These are phyloP conservation scores for Paramecium bursaria DNA, from an alignment of 73 alveolate genomes.

Conservation along the genomic window DNA sequence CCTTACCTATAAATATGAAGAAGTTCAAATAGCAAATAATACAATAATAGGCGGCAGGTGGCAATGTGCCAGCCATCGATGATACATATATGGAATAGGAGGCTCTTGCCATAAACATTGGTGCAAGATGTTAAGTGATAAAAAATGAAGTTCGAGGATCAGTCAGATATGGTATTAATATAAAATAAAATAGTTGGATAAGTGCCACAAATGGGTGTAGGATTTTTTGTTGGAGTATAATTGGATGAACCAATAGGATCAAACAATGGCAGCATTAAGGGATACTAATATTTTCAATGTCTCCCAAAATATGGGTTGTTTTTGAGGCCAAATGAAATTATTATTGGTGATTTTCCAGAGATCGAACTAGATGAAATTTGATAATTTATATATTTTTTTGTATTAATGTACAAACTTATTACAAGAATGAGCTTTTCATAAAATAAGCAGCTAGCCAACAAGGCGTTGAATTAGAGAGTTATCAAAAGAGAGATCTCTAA, in stretches of 20 bases:
- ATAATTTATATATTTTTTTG: too few relatives aligned
- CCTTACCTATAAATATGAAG: constrained; percentile 77
- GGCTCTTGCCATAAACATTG: constrained; percentile 75
- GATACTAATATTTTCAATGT: constrained; percentile 79
- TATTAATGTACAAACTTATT: too few relatives aligned
- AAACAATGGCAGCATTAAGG: constrained; percentile 79
- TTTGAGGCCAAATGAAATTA: constrained; percentile 86
- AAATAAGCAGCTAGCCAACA: too few relatives aligned
- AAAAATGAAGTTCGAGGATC: constrained; percentile 83
- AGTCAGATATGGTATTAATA: constrained; percentile 76
- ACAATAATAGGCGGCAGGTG: constrained; percentile 76
- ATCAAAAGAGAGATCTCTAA: too few relatives aligned
- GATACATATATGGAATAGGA: constrained; percentile 82
- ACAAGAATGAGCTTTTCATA: too few relatives aligned
- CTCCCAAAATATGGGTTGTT: constrained; percentile 79
- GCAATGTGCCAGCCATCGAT: constrained; percentile 76
- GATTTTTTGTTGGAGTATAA: constrained; percentile 79
- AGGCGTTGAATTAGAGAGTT: too few relatives aligned
- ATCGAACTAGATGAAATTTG: constrained; percentile 70
- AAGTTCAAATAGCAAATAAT: constrained; percentile 80
- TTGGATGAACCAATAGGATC: constrained; percentile 87
- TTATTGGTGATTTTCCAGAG: constrained; percentile 83
- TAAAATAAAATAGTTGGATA: constrained; percentile 67
- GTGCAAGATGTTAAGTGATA: constrained; percentile 79
- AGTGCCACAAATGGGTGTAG: constrained; percentile 83